Base-by-base conservation (phyloP, 2,329 filamentous ascomycete species). In the Epichloe hybrida region DNA sequence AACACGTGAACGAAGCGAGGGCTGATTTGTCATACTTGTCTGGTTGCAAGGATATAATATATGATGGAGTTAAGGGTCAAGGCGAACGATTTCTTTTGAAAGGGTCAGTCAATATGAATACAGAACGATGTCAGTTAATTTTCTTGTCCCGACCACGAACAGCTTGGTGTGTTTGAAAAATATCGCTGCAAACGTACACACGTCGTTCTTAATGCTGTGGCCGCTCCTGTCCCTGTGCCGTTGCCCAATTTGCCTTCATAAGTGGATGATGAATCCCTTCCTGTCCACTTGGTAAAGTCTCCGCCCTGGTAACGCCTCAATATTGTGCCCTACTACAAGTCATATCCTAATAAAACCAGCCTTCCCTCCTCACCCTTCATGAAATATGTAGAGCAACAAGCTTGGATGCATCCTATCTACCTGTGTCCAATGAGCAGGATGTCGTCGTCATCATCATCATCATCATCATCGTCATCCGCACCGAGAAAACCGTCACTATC, bases 341-440 rank as follows among this genome's bases (percentile, higher is more conserved):
- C 5, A 23, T 38, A 17, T 12, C 37, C 15, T 9, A 46, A 46
- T 8, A 8, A 40, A 15, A 41, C 4, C 44, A 5, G 17, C 4
- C 27, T 1, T 27, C n/a, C 31, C 3, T 7, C 20, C 13, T 12
- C 13, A 46, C n/a, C 12, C 44, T 36, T 37, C 44, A 46, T 21
- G n/a, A 4, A 12, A 21, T 6, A 36, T 46, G 12, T 6, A 15
- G n/a, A 6, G 15, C 21, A 21, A 11, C 17, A 5, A 41, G 9
- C 15, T n/a, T 11, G 12, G 23, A 34, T 37, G 36, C 17, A 11
- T n/a, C 12, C 34, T n/a, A 46, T 53, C 67, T 62, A 76, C 50
- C 71, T 62, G 56, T 77, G 74, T 27, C 74, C 74, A 54, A 76
- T 66, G 20, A 77, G 64, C 42, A 71, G 59, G 49, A 80, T 75